A percentile compares a stretch with the other conserved stretches of the same genome.
These are phyloP conservation scores for Tuber microsphaerosporum DNA, from an alignment of 495 filamentous ascomycete species.

Conservation along the genomic window DNA sequence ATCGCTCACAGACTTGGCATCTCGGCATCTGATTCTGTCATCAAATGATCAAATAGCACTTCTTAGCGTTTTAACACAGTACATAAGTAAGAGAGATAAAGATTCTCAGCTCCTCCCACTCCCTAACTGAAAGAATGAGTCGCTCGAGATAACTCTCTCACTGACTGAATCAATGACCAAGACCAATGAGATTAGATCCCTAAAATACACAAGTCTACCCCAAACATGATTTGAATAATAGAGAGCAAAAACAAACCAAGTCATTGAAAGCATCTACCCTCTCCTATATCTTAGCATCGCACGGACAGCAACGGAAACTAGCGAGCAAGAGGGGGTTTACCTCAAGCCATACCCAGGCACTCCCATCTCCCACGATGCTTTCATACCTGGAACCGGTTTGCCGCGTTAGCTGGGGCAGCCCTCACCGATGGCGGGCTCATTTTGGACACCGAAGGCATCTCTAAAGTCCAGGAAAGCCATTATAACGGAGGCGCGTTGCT, in stretches of 20 bases:
- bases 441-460: neutral
- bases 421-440: neutral
- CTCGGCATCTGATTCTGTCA: no score
- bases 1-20: no score
- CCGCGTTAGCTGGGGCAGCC: neutral
- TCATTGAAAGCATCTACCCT: neutral
- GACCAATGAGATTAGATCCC: neutral
- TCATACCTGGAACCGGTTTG: neutral
- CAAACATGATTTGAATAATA: neutral
- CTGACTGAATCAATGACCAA: neutral
- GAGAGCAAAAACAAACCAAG: neutral
- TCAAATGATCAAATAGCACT: no score
- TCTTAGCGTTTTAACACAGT: no score
- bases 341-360: neutral
- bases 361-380: neutral
- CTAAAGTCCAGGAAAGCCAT: neutral
- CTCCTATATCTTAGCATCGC: neutral
- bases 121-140: neutral
- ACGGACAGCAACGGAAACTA: neutral
- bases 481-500: neutral
- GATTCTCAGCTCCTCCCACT: neutral
- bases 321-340: neutral
- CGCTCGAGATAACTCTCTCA: neutral
- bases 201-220: neutral
- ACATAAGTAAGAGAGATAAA: no score